phyloP scores from a whole-genome alignment of 768 basidiomycete species.

The Flagelloscypha sp. region DNA sequence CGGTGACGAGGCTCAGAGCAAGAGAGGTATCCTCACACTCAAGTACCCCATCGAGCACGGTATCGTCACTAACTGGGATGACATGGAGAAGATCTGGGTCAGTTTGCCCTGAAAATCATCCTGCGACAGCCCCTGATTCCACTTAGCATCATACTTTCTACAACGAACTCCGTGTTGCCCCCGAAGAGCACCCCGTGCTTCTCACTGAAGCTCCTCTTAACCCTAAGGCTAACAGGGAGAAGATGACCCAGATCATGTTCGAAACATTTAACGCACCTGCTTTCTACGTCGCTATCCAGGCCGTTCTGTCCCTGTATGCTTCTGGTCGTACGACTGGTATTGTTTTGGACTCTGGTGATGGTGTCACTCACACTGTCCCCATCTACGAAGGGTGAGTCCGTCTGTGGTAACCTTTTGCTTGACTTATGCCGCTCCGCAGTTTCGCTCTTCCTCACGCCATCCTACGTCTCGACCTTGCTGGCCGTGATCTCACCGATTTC shows the following conservation, averaged over 20 bases:
- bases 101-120: too few species aligned
- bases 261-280: conserved; percentile 92
- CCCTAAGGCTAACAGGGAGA: conserved; percentile 88
- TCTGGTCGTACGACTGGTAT: conserved; percentile 68
- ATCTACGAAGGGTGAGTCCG: conserved; percentile 76
- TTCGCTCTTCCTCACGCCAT: conserved; percentile 65
- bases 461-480: conserved; percentile 57
- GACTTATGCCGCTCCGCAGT: too few species aligned
- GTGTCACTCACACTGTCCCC: conserved; percentile 65
- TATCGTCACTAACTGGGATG: conserved; percentile 71
- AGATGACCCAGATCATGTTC: conserved; percentile 97
- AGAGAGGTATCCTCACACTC: conserved; percentile 64
- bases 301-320: conserved; percentile 74
- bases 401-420: too few species aligned
- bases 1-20: conserved; percentile 68
- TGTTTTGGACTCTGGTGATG: conserved; percentile 69
- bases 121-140: too few species aligned
- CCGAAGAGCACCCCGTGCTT: conserved; percentile 88
- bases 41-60: conserved; percentile 68
- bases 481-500: conserved; percentile 57
- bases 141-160: conserved; percentile 75
- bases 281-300: conserved; percentile 89
- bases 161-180: conserved; percentile 90
- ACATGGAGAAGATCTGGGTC: conserved; percentile 74
- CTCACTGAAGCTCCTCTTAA: conserved; percentile 90